Percentiles rank a stretch among this genome's conserved stretches.
phyloP scores from a whole-genome alignment of 2,329 filamentous ascomycete species.

The Fonsecaea pugnacius region DNA sequence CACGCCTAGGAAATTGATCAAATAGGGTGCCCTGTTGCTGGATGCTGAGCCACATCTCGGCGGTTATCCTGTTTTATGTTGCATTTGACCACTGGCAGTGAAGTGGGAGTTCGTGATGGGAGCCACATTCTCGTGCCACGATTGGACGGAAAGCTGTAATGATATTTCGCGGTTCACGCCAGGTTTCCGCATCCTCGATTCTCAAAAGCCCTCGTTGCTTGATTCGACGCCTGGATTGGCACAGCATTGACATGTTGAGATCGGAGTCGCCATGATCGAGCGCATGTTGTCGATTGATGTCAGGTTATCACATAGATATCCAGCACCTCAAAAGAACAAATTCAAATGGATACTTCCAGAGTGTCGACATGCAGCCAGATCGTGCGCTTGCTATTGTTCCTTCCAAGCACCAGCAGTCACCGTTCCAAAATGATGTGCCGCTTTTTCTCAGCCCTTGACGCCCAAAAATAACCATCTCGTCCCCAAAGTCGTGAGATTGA shows the following conservation, averaged over 20 bases:
- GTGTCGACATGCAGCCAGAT: neutral
- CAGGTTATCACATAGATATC: neutral
- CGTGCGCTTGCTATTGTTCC: neutral
- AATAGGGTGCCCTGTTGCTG: slow-evolving; percentile 11
- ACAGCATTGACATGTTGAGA: neutral
- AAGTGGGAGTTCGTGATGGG: neutral
- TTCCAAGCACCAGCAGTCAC: neutral
- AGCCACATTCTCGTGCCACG: neutral
- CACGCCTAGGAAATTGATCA: slow-evolving; percentile 8
- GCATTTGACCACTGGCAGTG: neutral
- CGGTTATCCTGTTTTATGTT: slow-evolving; percentile 6
- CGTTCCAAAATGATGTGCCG: neutral
- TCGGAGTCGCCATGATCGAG: neutral
- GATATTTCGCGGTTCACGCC: neutral
- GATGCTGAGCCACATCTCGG: slow-evolving; percentile 13
- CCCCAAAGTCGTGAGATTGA: slow-evolving; percentile 52
- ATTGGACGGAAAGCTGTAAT: neutral
- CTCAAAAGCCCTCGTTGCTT: neutral
- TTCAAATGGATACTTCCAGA: neutral
- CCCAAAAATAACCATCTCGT: slow-evolving; percentile 53
- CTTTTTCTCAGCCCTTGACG: slow-evolving; percentile 37
- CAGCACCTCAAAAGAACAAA: neutral
- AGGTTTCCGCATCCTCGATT: neutral
- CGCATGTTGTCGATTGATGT: neutral
- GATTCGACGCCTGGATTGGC: slow-evolving; percentile 1